A percentile compares a stretch with the other conserved stretches of the same genome.
Conservation (phyloP, 106 monocot genomes). For the Agapanthus africanus region DNA sequence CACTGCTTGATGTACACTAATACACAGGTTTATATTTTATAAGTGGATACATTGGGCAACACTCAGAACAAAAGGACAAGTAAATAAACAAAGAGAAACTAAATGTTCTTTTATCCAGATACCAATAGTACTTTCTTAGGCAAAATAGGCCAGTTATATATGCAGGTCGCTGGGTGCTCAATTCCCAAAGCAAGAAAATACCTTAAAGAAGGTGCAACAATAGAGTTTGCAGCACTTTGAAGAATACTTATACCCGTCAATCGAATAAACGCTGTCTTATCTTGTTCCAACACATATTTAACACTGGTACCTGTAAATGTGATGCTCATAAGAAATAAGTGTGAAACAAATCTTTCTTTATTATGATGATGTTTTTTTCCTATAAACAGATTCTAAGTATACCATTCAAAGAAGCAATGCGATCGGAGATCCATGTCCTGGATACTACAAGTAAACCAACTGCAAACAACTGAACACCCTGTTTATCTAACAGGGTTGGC, state of each 20-base stretch:
- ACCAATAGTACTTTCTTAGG: not conserved
- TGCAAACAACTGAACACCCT: slow-evolving; percentile 88
- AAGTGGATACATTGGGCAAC: not conserved
- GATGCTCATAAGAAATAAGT: slow-evolving; percentile 7
- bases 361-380: not conserved
- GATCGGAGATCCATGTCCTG: slow-evolving; percentile 95
- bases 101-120: not conserved
- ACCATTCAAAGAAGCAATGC: slow-evolving; percentile 99
- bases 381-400: slow-evolving; percentile 6
- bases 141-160: not conserved
- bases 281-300: slow-evolving; percentile 93
- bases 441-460: slow-evolving; percentile 89
- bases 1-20: not conserved
- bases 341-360: not conserved
- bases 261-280: slow-evolving; percentile 83
- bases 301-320: slow-evolving; percentile 78
- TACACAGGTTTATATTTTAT: not conserved
- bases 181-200: slow-evolving; percentile 6
- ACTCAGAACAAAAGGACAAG: not conserved
- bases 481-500: slow-evolving; percentile 73
- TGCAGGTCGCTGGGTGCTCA: not conserved
- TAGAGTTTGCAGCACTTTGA: slow-evolving; percentile 91
- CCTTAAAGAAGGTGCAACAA: slow-evolving; percentile 95
- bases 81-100: not conserved
- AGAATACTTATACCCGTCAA: slow-evolving; percentile 82